Evolutionary conservation across 768 basidiomycete species (phyloP), one percentile per base, ranked within the genome.

Genomic region (Tremella fuciformis): DNA sequence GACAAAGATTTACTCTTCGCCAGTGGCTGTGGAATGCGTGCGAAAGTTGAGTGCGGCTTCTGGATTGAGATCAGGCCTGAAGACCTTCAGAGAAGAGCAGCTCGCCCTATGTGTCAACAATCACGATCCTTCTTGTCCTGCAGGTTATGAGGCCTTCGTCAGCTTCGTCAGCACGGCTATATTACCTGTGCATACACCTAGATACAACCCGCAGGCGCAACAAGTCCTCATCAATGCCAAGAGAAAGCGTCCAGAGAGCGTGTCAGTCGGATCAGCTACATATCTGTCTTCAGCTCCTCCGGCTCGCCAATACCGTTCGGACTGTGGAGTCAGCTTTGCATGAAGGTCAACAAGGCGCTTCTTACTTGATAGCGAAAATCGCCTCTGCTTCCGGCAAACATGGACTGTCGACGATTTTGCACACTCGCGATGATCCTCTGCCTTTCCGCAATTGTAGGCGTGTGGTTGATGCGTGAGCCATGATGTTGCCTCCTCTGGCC

Each of bases 381-480:
- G 88, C 91, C 75, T 98, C 94, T 65, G 89, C 90, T 77, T 99
- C 96, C 9, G 96, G 94, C 37, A 99, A 80, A 79, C 92, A 97
- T 0, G 96, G 96, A 2, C 91, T 94, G 80, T 99, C 96, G 68
- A 96, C 94, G 65, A 99, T 93, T 78, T 92, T 94, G 79, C 92
- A 96, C 19, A 89, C 85, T 56, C 96, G 88, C 50, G 89, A 91
- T 62, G 88, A 87, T 9, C 89, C 96, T 37, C 94, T 84, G 22
- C 86, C 87, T 75, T 99, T 99, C 79, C 88, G 88, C 49, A 98
- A 82, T 75, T 94, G 90, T 47, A 99, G 77, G 37, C 94, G 85
- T 47, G 94, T 98, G 16, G 96, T 98, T 0, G 92, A 93, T 8
- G 96, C 96, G 79, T 99, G 96, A 1, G 96, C 96, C 84, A 99